Base-by-base conservation (phyloP, 176 grass and related monocot genomes). In the Lolium multiflorum region DNA sequence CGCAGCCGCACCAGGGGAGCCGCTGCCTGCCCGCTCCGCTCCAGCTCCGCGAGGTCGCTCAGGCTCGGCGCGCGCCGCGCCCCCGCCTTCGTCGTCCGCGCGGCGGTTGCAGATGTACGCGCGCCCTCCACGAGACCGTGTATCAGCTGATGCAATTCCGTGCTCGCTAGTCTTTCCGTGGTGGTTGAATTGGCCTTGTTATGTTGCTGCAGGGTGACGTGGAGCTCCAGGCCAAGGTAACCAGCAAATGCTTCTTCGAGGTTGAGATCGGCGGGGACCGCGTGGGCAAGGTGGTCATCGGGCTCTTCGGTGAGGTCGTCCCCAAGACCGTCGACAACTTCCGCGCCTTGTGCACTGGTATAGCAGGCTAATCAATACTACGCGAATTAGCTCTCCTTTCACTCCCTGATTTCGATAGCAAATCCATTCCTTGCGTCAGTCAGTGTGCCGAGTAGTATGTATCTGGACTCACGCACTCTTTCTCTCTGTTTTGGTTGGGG, bases 291-390 rank as follows among this genome's bases (percentile, higher is more conserved):
- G 47, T 93, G 18, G 88, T 95, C 57, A 89, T 95, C 15, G 93
- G 93, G 7, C 83, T 95, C 26, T 95, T 89, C 81, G 89, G 93
- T 11, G 91, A 93, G 11, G 86, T 87, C 54, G 93, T 95, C 26
- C 91, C 91, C 18, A 67, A 11, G 66, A 95, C 93, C 7, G 83
- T 54, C 1, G 86, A 91, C 10, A 95, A 95, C 24, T 95, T 93
- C 77, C 91, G 85, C 69, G 86, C 88, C 50, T 74, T 95, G 22
- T 93, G 93, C 91, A 95, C 93, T 62, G 93, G 93, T 93, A 52
- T 13, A 17, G 54, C 50, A 51, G 4, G 5, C 74, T 58, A 18
- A 76, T 24, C 0, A 71, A 46, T 22, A 77, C 24, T 15, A 13
- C 9, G 3, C 46, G 41, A 44, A 8, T 44, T 47, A 1, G 38